Evolutionary conservation across 83 land plant genomes (phyloP).

Genomic region (Picea abies): DNA sequence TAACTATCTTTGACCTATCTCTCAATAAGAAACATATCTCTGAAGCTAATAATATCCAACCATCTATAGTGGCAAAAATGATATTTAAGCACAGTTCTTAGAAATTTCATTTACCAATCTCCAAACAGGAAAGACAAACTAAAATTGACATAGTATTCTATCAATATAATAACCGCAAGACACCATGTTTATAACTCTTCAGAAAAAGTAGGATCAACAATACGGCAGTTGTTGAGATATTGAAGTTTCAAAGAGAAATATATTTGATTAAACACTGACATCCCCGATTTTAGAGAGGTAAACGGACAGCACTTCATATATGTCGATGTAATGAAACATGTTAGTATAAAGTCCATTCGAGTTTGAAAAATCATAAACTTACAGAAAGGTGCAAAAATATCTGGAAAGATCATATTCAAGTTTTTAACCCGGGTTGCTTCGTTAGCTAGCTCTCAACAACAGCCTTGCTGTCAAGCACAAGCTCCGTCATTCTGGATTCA

Average conservation of each 20-base stretch:
- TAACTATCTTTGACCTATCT: background rate
- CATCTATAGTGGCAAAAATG: background rate
- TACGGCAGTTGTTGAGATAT: background rate
- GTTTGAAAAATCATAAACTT: too few relatives aligned
- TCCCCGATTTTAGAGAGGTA: too few relatives aligned
- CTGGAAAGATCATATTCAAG: too few relatives aligned
- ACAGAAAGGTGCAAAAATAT: too few relatives aligned
- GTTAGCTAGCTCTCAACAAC: too few relatives aligned
- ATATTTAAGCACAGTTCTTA: background rate
- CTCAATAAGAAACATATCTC: background rate
- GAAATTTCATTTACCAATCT: background rate
- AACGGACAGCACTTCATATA: too few relatives aligned
- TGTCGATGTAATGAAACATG: too few relatives aligned
- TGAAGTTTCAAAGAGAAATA: background rate
- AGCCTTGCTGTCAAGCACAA: too few relatives aligned
- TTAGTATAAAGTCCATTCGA: too few relatives aligned
- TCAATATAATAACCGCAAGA: background rate
- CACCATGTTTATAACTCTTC: background rate
- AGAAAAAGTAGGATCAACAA: background rate
- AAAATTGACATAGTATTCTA: background rate
- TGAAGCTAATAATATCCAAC: background rate
- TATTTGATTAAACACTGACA: background rate
- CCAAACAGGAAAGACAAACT: background rate
- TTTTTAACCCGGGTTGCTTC: too few relatives aligned
- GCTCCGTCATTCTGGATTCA: too few relatives aligned